A percentile compares a stretch with the other conserved stretches of the same genome.
These are phyloP conservation scores for Sphaerobolus stellatus DNA, from an alignment of 1,284 basidiomycete species.

Conservation along the genomic window DNA sequence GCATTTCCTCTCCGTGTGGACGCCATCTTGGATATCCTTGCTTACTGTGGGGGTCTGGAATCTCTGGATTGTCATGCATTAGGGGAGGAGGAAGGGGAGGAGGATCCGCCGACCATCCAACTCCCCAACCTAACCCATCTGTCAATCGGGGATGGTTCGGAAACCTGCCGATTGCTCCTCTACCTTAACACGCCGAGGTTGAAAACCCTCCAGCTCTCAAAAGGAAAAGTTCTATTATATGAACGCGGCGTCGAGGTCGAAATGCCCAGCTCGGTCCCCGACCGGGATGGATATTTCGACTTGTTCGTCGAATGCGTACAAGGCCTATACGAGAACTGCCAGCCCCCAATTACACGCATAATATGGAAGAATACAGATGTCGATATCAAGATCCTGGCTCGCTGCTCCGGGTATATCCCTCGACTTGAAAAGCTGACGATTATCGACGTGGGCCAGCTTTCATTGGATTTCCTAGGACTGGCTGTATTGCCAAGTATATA, in stretches of 20 bases:
- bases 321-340: no score
- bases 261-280: not conserved
- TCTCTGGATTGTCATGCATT: constrained; percentile 8
- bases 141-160: constrained; percentile 7
- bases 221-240: constrained; percentile 2
- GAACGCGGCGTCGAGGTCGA: constrained; percentile 1
- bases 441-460: no score
- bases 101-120: not conserved
- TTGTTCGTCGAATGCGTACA: not conserved
- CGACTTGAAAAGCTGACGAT: no score
- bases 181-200: constrained; percentile 7
- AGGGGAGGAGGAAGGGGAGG: constrained; percentile 5
- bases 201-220: not conserved
- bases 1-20: constrained; percentile 9
- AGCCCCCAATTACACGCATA: no score
- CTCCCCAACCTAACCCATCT: constrained; percentile 4
- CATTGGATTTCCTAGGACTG: no score
- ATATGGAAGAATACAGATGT: no score
- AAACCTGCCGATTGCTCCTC: constrained; percentile 6
- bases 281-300: constrained; percentile 1
- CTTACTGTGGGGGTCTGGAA: not conserved
- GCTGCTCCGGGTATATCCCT: no score
- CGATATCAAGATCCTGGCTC: no score
- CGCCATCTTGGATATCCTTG: constrained; percentile 6
- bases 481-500: no score